Percentiles rank a stretch among this genome's conserved stretches.
These are phyloP conservation scores for Ganoderma resinaceum DNA, from an alignment of 1,284 basidiomycete species.

Conservation along the genomic window DNA sequence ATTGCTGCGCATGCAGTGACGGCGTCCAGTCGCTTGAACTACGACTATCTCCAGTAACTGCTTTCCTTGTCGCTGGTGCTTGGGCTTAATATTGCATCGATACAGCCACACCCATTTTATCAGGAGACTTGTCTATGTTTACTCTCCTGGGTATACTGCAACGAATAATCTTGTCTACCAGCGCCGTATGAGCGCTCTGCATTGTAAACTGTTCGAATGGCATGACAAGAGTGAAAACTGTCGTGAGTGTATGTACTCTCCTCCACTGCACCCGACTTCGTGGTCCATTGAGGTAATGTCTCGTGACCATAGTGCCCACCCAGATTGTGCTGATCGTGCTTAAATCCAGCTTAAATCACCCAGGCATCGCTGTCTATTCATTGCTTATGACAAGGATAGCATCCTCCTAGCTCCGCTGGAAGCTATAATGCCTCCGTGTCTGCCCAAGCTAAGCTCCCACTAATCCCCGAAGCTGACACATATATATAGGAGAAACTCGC, in stretches of 20 bases:
- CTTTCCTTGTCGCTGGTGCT: not conserved
- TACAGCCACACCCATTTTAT: not conserved
- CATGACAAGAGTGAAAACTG: not conserved
- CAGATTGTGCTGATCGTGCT: not conserved
- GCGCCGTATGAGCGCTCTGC: not conserved
- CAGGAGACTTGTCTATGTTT: not conserved
- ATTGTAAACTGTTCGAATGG: not conserved
- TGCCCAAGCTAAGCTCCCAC: not conserved
- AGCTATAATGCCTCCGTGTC: not conserved
- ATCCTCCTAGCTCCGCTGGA: not conserved
- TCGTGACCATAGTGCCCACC: not conserved
- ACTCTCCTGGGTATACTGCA: not conserved
- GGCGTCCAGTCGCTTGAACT: too few relatives aligned
- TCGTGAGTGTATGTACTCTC: not conserved
- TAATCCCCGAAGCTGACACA: not conserved
- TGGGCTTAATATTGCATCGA: not conserved
- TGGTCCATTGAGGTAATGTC: not conserved
- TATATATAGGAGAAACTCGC: not conserved
- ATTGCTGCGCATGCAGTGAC: too few relatives aligned
- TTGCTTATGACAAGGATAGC: not conserved
- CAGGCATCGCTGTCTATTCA: not conserved
- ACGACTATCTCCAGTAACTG: not conserved
- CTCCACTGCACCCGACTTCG: not conserved
- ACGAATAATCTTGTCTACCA: not conserved
- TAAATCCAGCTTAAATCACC: not conserved